These are phyloP conservation scores for Penstemon barbatus DNA, from an alignment of 257 asterid genomes.

Conservation along the genomic window DNA sequence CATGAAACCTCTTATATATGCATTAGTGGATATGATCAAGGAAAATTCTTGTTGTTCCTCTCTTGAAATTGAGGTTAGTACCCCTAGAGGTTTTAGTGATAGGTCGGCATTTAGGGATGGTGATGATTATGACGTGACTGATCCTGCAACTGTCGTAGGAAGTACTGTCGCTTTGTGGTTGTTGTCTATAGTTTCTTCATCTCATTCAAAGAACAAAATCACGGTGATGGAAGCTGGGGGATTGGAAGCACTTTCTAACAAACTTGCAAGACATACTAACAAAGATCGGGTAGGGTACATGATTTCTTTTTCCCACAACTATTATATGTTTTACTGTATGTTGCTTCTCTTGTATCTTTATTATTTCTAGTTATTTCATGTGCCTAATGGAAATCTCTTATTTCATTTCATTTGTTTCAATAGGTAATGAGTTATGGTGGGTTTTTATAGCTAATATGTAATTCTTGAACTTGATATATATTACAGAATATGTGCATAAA, in stretches of 20 bases:
- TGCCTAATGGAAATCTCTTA: not conserved
- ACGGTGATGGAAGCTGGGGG: slow-evolving; percentile 79
- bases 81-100: slow-evolving; percentile 53
- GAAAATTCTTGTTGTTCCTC: slow-evolving; percentile 47
- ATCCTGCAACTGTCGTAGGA: slow-evolving; percentile 71
- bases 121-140: slow-evolving; percentile 59
- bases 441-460: not conserved
- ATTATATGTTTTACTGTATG: slow-evolving; percentile 6
- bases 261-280: slow-evolving; percentile 53
- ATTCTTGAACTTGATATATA: slow-evolving; percentile 2
- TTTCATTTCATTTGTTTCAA: not conserved
- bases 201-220: slow-evolving; percentile 49
- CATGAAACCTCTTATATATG: slow-evolving; percentile 62
- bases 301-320: slow-evolving; percentile 19
- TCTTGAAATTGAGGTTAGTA: slow-evolving; percentile 49
- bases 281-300: slow-evolving; percentile 48
- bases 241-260: slow-evolving; percentile 64
- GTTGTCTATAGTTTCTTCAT: slow-evolving; percentile 64
- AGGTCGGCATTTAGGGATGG: slow-evolving; percentile 50
- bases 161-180: slow-evolving; percentile 78
- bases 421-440: not conserved
- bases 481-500: slow-evolving; percentile 7
- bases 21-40: slow-evolving; percentile 75
- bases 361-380: slow-evolving; percentile 17
- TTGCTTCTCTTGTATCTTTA: slow-evolving; percentile 6